These are phyloP conservation scores for Penicillium cataractarum DNA, from an alignment of 495 filamentous ascomycete genomes.

Conservation along the genomic window DNA sequence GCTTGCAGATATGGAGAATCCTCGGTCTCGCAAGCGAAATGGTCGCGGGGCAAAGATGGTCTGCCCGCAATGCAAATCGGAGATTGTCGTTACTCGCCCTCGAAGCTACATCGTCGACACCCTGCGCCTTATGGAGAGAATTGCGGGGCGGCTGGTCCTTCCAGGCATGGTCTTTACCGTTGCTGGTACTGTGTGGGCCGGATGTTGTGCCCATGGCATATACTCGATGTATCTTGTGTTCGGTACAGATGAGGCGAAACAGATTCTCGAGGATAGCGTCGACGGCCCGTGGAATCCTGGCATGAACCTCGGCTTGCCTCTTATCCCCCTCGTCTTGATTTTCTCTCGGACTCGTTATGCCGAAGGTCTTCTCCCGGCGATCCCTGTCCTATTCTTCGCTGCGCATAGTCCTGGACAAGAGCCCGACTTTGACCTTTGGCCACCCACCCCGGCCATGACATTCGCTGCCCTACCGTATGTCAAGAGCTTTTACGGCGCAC, in stretches of 20 bases:
- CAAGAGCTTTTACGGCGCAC: slow-evolving; percentile 65
- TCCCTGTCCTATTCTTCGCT: slow-evolving; percentile 66
- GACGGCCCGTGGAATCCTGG: slow-evolving; percentile 47
- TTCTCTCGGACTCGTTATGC: slow-evolving; percentile 61
- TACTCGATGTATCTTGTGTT: slow-evolving; percentile 66
- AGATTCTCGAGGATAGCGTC: slow-evolving; percentile 47
- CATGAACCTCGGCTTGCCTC: slow-evolving; percentile 58
- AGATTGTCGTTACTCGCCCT: slow-evolving; percentile 74
- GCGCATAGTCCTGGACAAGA: slow-evolving; percentile 49
- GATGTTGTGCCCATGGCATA: slow-evolving; percentile 60
- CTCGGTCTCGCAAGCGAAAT: slow-evolving; percentile 54
- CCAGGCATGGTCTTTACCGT: slow-evolving; percentile 60
- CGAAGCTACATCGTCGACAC: slow-evolving; percentile 66
- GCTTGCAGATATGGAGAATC: slow-evolving; percentile 80
- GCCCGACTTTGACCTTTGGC: slow-evolving; percentile 62
- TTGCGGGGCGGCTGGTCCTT: slow-evolving; percentile 61
- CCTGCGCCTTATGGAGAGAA: slow-evolving; percentile 55
- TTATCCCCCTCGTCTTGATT: slow-evolving; percentile 64
- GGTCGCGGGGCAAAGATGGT: slow-evolving; percentile 58
- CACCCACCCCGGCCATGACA: slow-evolving; percentile 72
- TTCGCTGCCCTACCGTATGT: slow-evolving; percentile 69
- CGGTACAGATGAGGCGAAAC: slow-evolving; percentile 58
- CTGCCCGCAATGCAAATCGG: slow-evolving; percentile 87
- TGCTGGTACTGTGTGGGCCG: slow-evolving; percentile 56
- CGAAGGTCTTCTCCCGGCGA: slow-evolving; percentile 61